A percentile compares a stretch with the other conserved stretches of the same genome.
Conservation (phyloP, 2,329 filamentous ascomycete species). For the Cercospora sp. region DNA sequence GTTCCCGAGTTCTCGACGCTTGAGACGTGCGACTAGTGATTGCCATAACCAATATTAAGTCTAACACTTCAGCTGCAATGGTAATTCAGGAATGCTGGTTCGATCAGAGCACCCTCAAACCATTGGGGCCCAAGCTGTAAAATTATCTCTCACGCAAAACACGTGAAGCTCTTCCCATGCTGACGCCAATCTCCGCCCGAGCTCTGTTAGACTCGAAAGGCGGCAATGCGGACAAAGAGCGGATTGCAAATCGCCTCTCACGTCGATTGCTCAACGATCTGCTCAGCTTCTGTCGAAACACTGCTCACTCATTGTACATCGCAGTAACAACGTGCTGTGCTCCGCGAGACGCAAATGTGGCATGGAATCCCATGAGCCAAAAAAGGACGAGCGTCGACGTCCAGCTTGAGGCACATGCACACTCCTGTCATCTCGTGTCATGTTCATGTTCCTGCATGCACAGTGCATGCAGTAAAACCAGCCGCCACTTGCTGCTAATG, state of each 20-base stretch:
- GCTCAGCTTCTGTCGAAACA: neutral
- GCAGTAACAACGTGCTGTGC: neutral
- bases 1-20: neutral
- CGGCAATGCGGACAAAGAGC: neutral
- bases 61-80: neutral
- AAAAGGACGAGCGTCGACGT: neutral
- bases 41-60: neutral
- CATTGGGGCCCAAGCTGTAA: neutral
- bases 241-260: neutral
- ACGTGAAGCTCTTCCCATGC: neutral
- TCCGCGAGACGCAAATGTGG: neutral
- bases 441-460: constrained; percentile 4
- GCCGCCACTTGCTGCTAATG: neutral
- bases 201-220: neutral
- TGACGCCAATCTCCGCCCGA: neutral
- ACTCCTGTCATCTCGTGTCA: constrained; percentile 1
- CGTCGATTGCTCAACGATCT: neutral
- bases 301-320: neutral
- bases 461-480: neutral
- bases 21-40: neutral
- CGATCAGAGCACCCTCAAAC: neutral
- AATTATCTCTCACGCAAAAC: neutral
- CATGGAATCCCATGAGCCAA: neutral
- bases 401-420: neutral
- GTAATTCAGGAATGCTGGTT: neutral